These are phyloP conservation scores for Microbotryum lychnidis-dioicae DNA, from an alignment of 1,284 basidiomycete species.

Conservation along the genomic window DNA sequence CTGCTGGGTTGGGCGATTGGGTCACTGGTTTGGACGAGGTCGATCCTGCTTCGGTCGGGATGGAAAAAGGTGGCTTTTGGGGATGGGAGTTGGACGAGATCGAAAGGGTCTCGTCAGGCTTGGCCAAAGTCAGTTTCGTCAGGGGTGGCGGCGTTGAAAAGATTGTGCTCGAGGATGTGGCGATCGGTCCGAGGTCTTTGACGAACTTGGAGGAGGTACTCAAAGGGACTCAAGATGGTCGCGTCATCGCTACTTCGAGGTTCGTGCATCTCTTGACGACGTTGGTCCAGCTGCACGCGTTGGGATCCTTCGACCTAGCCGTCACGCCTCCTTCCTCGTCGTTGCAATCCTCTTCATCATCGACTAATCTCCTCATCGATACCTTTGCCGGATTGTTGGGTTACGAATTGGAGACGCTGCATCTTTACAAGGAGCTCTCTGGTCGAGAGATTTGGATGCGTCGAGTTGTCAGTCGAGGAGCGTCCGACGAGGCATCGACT, in stretches of 20 bases:
- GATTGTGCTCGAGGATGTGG: constrained; percentile 1
- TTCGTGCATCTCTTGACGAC: constrained; percentile 37
- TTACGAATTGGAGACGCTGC: constrained; percentile 39
- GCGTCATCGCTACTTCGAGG: constrained; percentile 34
- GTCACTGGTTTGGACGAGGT: constrained; percentile 3
- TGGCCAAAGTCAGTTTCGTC: constrained; percentile 9
- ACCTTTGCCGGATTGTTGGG: constrained; percentile 40
- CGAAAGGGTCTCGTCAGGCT: background rate
- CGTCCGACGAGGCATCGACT: background rate
- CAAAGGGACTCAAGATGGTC: no score
- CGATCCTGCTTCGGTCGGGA: background rate
- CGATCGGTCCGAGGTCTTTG: constrained; percentile 13
- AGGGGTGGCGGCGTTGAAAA: constrained; percentile 1
- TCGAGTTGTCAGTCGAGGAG: constrained; percentile 12
- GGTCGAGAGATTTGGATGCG: constrained; percentile 40
- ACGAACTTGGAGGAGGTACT: background rate
- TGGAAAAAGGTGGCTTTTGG: constrained; percentile 7
- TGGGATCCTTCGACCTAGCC: constrained; percentile 30
- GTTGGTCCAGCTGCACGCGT: constrained; percentile 39
- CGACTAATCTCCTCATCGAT: constrained; percentile 38
- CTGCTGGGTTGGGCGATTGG: constrained; percentile 9
- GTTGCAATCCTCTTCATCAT: constrained; percentile 34
- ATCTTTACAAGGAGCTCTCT: constrained; percentile 41
- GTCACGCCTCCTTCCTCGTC: constrained; percentile 13
- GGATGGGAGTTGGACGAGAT: constrained; percentile 13